Evolutionary conservation across 2,329 filamentous ascomycete species (phyloP), one percentile per base, ranked within the genome.

Genomic region (Fusarium staphyleae): DNA sequence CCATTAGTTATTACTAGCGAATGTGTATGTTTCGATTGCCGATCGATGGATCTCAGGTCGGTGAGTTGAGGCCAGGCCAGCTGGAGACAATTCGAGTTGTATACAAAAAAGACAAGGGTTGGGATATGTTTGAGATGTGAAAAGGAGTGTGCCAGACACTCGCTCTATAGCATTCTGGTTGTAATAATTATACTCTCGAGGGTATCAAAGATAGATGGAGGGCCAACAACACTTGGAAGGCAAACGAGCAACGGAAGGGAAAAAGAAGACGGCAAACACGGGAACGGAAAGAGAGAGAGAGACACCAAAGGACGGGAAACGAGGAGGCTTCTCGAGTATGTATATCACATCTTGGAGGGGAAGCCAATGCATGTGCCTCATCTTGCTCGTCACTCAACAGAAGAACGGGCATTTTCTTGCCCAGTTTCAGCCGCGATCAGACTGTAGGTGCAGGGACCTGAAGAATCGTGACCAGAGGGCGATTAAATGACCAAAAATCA

Each of bases 11-110:
- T 57, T 55, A 40, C 30, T 34, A 42, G 39, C 15, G 15, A n/a
- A 26, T 16, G 10, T 58, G 26, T 30, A 13, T 14, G 47, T 49
- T 48, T 62, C 15, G 41, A 28, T 49, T 16, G 24, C 11, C 28
- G 13, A 24, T 35, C 18, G 24, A 35, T 35, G 15, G 22, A 30
- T 53, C 32, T 32, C 29, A 34, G 47, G 33, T 34, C 49, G 29
- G 15, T 24, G n/a, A 47, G 45, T 9, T n/a, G 41, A 53, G 49
- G 52, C 47, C 59, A 63, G 62, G 37, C 62, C 59, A 43, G 52
- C 59, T 61, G 36, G 62, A 51, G 55, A 63, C 59, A 43, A 26
- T 33, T 59, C 39, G 16, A 30, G 36, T 40, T 30, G 15, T 36
- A 26, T 16, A 35, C 35, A 34, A 54, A 45, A 14, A 19, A 55